Percentiles rank a stretch among this genome's conserved stretches.
Evolutionary conservation across 768 basidiomycete genomes (phyloP).

Genomic region (Russula vinacea): DNA sequence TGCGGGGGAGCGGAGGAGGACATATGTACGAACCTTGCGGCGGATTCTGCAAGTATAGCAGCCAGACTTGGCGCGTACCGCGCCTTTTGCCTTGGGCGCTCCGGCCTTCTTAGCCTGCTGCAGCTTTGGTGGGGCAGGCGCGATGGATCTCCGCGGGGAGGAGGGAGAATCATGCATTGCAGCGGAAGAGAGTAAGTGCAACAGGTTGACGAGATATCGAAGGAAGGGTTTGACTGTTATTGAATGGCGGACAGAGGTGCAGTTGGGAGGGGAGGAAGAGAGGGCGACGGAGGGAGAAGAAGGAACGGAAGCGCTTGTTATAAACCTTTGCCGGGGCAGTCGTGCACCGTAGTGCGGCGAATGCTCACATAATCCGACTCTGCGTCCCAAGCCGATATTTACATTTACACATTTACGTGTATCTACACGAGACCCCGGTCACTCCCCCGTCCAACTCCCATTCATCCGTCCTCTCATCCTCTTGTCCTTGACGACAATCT

Average conservation of each 20-base stretch:
- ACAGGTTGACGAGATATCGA: constrained; percentile 29
- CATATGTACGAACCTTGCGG: constrained; percentile 58
- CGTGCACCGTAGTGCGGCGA: constrained; percentile 28
- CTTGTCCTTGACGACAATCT: constrained; percentile 12
- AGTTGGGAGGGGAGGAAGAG: constrained; percentile 26
- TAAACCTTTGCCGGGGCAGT: constrained; percentile 23
- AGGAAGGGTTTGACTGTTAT: constrained; percentile 15
- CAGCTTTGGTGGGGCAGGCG: constrained; percentile 39
- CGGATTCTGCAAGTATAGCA: constrained; percentile 88
- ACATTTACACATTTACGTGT: constrained; percentile 26
- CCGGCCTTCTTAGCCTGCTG: constrained; percentile 42
- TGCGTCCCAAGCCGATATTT: constrained; percentile 12
- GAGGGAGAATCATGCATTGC: constrained; percentile 38
- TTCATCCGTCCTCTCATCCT: neutral
- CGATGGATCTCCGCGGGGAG: constrained; percentile 36
- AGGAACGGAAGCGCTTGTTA: constrained; percentile 30
- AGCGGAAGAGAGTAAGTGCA: constrained; percentile 28
- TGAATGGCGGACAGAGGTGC: constrained; percentile 27
- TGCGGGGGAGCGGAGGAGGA: constrained; percentile 24
- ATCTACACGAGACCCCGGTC: neutral
- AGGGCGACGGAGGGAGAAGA: constrained; percentile 30
- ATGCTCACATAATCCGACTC: constrained; percentile 25
- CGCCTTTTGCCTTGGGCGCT: constrained; percentile 73
- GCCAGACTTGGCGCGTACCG: constrained; percentile 80
- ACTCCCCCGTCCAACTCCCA: constrained; percentile 6